Conservation (phyloP, 2,329 filamentous ascomycete genomes). For the Monosporascus sp. region DNA sequence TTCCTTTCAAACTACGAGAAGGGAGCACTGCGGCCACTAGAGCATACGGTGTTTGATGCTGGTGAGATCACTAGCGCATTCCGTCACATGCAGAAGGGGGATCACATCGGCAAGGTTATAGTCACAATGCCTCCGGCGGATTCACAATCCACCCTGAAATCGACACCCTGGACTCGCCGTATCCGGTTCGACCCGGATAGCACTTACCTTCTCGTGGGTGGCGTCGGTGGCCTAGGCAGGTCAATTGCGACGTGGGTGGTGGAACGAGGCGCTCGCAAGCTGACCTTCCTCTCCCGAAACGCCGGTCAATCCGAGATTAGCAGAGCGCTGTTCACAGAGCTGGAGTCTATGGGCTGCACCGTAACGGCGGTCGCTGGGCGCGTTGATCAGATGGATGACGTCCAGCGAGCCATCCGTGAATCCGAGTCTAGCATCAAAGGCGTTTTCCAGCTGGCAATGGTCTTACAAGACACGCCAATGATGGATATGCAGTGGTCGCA, state of each 20-base stretch:
- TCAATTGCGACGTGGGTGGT: conserved; percentile 25
- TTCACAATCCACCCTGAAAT: neutral
- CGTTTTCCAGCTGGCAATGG: conserved; percentile 20
- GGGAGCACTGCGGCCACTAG: conserved; percentile 9
- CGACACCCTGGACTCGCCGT: conserved; percentile 5
- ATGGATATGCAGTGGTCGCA: conserved; percentile 22
- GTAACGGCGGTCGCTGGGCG: conserved; percentile 10
- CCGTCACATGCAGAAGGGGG: conserved; percentile 31
- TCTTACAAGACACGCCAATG: conserved; percentile 11
- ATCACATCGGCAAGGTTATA: conserved; percentile 38
- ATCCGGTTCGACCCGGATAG: conserved; percentile 9
- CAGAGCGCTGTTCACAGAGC: conserved; percentile 12
- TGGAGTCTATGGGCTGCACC: conserved; percentile 16
- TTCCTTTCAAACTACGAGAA: conserved; percentile 8
- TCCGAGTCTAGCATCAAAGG: conserved; percentile 14
- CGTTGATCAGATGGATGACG: conserved; percentile 9
- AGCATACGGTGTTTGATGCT: conserved; percentile 16
- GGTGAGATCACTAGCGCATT: conserved; percentile 27
- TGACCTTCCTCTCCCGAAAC: conserved; percentile 34
- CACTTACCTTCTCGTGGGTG: conserved; percentile 26
- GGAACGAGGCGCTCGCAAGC: conserved; percentile 30
- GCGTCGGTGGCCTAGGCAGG: conserved; percentile 25
- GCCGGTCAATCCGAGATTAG: conserved; percentile 10
- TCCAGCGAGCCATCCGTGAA: conserved; percentile 7
- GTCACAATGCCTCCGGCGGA: conserved; percentile 16